Evolutionary conservation across 345 rosid species (phyloP), one percentile per base, ranked within the genome.

Genomic region (Acer yangbiense): DNA sequence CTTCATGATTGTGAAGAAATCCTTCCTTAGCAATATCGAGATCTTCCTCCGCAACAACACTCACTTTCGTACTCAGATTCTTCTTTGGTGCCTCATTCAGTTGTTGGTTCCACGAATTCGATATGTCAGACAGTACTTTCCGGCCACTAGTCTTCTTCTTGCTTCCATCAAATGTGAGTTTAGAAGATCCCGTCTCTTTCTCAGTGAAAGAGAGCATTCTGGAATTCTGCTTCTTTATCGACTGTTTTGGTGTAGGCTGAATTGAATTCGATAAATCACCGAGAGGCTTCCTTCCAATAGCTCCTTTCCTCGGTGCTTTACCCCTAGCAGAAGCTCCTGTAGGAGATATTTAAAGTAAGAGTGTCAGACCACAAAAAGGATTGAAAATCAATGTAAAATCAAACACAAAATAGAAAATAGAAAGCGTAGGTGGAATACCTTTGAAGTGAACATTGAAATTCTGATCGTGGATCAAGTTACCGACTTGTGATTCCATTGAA

Each of bases 181-280:
- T 54, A 50, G 83, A 74, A 52, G 78, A 68, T 27, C 63, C 70
- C n/a, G 48, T 71, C 50, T 73, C 76, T 35, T 78, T 87, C 71
- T 85, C 81, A 68, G 65, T 39, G 27, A 76, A 72, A 20, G 85
- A 13, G 69, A 77, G 70, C 44, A 64, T 21, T 32, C 68, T 77
- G 27, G 86, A 71, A 54, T 57, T 82, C 73, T 60, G 85, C 75
- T 84, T 85, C 77, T 85, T 86, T 18, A 83, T 66, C 14, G 79
- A 68, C 78, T 82, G 88, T 57, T 55, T 78, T 57, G 78, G 73
- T 68, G 81, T 73, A 17, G 85, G 84, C 71, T 78, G 78, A 73
- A 85, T 73, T 11, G 91, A 85, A 71, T 90, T 90, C 16, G 92
- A 89, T 78, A 90, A 70, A 69, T 90, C 92, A 61, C 94, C 87